Conservation (phyloP, 208 protist species). For the Naegleria lovaniensis region DNA sequence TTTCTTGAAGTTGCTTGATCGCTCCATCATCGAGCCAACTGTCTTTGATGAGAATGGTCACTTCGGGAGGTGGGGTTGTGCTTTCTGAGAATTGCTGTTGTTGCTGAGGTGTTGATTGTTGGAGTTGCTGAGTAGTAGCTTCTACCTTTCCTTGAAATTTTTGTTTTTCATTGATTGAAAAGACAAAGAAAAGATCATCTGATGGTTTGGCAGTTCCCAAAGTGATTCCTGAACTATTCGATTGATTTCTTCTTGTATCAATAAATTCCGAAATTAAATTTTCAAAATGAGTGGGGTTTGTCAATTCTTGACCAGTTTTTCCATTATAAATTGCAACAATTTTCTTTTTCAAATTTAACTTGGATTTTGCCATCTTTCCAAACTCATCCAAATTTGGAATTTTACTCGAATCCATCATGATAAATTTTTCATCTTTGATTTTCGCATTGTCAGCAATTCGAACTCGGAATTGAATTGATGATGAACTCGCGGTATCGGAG, state of each 20-base stretch:
- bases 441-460: background rate
- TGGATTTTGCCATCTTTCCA: background rate
- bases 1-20: background rate
- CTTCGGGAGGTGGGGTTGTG: too few species aligned
- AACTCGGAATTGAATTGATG: too few species aligned
- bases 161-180: background rate
- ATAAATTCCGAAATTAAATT: background rate
- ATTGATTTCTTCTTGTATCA: too few species aligned
- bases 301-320: background rate
- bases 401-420: background rate
- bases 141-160: background rate
- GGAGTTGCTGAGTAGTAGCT: too few species aligned
- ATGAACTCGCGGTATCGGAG: too few species aligned
- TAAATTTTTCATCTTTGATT: background rate
- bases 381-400: background rate
- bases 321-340: background rate
- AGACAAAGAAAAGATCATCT: slow-evolving; percentile 9
- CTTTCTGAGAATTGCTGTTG: too few species aligned
- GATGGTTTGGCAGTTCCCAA: too few species aligned
- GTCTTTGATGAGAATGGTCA: background rate
- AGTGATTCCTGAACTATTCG: too few species aligned
- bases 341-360: slow-evolving; percentile 24
- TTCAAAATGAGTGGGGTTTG: background rate
- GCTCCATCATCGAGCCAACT: slow-evolving; percentile 6
- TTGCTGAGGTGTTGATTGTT: too few species aligned